phyloP scores from a whole-genome alignment of 2,329 filamentous ascomycete species.

The Ophiostoma piceae region DNA sequence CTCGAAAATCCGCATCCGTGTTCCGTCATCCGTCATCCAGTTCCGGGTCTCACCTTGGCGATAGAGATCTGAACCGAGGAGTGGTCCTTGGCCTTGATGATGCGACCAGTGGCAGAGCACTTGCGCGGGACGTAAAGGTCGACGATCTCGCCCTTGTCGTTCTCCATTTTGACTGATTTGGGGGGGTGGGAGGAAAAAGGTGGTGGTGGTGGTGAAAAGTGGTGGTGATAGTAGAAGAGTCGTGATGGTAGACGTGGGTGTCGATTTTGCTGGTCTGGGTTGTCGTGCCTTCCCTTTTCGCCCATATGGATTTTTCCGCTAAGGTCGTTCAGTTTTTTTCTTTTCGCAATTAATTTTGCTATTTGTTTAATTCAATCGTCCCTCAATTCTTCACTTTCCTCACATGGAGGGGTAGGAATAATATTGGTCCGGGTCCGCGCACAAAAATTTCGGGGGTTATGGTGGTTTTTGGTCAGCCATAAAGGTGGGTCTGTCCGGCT shows the following conservation, averaged over 20 bases:
- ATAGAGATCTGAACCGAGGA: slow-evolving; percentile 95
- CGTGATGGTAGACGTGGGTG: slow-evolving; percentile 16
- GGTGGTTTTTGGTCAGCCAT: slow-evolving; percentile 15
- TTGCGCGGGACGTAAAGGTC: slow-evolving; percentile 85
- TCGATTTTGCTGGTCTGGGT: neutral
- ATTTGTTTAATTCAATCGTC: neutral
- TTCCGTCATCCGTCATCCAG: neutral
- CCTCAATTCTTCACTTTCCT: slow-evolving; percentile 4
- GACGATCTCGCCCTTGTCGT: slow-evolving; percentile 60
- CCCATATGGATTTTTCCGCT: slow-evolving; percentile 17
- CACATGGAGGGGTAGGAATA: slow-evolving; percentile 20
- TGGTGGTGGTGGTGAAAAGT: slow-evolving; percentile 31
- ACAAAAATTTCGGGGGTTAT: slow-evolving; percentile 23
- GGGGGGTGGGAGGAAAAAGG: slow-evolving; percentile 27
- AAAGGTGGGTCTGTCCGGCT: neutral
- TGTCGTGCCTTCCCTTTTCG: neutral
- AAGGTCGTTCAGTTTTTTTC: slow-evolving; percentile 15
- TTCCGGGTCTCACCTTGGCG: slow-evolving; percentile 56
- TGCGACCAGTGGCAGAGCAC: slow-evolving; percentile 98
- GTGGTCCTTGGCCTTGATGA: slow-evolving; percentile 99
- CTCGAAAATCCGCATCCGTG: neutral
- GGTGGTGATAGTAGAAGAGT: slow-evolving; percentile 26
- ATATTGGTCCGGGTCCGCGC: slow-evolving; percentile 22
- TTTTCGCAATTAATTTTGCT: slow-evolving; percentile 8
- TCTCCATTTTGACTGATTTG: slow-evolving; percentile 69